phyloP scores from a whole-genome alignment of 2,329 filamentous ascomycete genomes.

The Epichloe coenophiala region DNA sequence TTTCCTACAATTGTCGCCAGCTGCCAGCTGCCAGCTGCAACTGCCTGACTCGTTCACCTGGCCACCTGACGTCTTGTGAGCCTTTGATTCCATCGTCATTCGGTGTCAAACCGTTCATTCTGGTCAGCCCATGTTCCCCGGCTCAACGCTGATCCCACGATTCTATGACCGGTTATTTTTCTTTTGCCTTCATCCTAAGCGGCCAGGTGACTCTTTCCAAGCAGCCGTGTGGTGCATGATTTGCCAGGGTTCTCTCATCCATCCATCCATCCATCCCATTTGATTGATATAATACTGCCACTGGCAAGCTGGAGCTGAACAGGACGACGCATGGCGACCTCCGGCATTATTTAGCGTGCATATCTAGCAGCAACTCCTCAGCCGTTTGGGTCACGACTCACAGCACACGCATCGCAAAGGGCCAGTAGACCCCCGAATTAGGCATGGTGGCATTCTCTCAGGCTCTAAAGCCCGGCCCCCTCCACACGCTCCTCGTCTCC shows the following conservation, averaged over 20 bases:
- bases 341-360: background rate
- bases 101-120: background rate
- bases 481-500: background rate
- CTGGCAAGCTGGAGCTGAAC: background rate
- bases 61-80: background rate
- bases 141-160: background rate
- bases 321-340: slow-evolving; percentile 1
- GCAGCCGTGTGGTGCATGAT: background rate
- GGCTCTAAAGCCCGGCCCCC: background rate
- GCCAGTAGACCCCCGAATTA: background rate
- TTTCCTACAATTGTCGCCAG: background rate
- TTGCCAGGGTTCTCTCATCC: background rate
- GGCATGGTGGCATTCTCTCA: background rate
- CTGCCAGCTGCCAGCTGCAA: background rate
- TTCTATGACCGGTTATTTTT: background rate
- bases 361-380: background rate
- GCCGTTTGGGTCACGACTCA: background rate
- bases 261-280: background rate
- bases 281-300: background rate
- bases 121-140: too few species aligned
- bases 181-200: background rate
- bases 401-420: too few species aligned
- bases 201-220: background rate
- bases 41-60: background rate
- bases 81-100: background rate